Conservation (phyloP, 2,329 filamentous ascomycete species). For the Cordyceps cicadae region DNA sequence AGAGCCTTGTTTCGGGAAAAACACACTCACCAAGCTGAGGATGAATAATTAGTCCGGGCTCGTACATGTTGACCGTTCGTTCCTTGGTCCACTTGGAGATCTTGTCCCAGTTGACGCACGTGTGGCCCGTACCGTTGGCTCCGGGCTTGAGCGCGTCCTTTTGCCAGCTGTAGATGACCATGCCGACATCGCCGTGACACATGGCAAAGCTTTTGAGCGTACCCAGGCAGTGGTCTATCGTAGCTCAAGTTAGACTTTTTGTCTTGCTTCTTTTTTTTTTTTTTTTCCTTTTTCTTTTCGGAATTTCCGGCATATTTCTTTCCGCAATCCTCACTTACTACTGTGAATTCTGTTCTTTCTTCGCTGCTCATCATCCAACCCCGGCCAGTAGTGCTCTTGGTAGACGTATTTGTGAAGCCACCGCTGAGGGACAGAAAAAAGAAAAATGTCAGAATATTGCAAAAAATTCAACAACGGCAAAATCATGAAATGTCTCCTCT, state of each 20-base stretch:
- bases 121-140: neutral
- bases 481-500: too few relatives aligned
- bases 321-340: neutral
- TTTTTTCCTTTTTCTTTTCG: neutral
- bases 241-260: neutral
- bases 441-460: neutral
- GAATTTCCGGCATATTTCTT: too few relatives aligned
- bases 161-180: conserved; percentile 11
- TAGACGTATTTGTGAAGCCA: conserved; percentile 11
- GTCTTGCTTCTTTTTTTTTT: neutral
- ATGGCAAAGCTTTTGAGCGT: conserved; percentile 5
- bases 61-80: conserved; percentile 1
- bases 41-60: conserved; percentile 4
- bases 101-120: conserved; percentile 3
- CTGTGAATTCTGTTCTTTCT: conserved; percentile 10
- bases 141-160: conserved; percentile 3
- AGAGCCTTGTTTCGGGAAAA: neutral
- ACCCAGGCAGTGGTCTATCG: conserved; percentile 2
- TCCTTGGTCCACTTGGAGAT: neutral
- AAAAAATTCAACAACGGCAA: too few relatives aligned
- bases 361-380: conserved; percentile 1
- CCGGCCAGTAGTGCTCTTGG: conserved; percentile 10
- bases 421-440: neutral
- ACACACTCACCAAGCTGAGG: neutral
- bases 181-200: conserved; percentile 7